Base-by-base conservation (phyloP, 2,329 filamentous ascomycete genomes). In the Pezicula rhizophila region DNA sequence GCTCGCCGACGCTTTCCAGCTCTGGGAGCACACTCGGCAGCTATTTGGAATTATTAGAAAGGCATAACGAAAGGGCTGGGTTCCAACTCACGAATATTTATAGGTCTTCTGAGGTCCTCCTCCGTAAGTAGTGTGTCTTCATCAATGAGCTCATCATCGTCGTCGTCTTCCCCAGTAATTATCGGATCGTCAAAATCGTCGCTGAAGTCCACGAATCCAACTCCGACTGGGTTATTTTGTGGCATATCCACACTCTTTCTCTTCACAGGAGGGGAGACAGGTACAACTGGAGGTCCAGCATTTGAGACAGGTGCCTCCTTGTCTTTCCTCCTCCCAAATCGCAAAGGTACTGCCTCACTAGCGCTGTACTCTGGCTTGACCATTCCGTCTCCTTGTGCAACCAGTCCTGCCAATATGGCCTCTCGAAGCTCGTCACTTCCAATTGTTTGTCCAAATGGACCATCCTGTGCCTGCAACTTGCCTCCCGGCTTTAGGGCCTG, bases 81-180 rank as follows among this genome's bases (percentile, higher is more conserved):
- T 46, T 15, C 7, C 34, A 35, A 82, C 87, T 69, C 75, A 96
- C 91, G 90, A 59, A 89, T 84, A 56, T 85, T 80, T 48, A 95
- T 78, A 18, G 87, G 86, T 59, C 82, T 77, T 57, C 81, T 82
- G 58, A 93, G 75, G 63, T 99, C 92, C 53, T 89, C 88, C 61
- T 91, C 90, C 3, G 85, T 89, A 59, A 99, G 74, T 28, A 99
- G 74, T 8, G 82, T 84, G 61, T 96, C 86, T 67, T 97, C 93
- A 63, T 97, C 90, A 57, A 99, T 93, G 47, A 95, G 70, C 48
- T 95, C 91, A 55, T 95, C 89, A 59, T 90, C 86, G 41, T 78
- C 78, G 48, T 78, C 72, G 39, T 75, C 76, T 52, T 79, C 78
- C 46, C 75, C 76, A 20, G 57, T 64, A 31, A 66, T 71, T 50